Evolutionary conservation across 176 grass and related monocot genomes (phyloP).

Genomic region (Musa schizocarpa): DNA sequence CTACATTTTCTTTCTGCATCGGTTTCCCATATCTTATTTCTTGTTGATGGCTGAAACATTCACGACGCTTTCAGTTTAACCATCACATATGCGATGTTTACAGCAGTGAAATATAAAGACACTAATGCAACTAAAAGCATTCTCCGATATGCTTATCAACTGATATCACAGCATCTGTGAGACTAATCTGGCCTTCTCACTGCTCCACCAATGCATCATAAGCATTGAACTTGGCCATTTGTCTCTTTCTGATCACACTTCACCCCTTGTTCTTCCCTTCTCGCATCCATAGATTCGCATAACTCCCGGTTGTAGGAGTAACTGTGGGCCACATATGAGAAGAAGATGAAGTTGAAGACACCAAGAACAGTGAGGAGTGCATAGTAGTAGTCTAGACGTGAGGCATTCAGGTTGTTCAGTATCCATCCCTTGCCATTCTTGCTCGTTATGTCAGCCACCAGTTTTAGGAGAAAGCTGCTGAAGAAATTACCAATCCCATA

Average conservation of each 20-base stretch:
- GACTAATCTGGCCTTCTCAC: no score
- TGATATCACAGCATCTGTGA: no score
- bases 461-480: slow-evolving; percentile 48
- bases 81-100: no score
- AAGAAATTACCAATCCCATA: slow-evolving; percentile 61
- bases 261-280: slow-evolving; percentile 2
- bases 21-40: no score
- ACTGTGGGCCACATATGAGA: slow-evolving; percentile 29
- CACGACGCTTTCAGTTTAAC: no score
- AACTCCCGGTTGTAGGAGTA: slow-evolving; percentile 39
- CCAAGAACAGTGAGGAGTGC: slow-evolving; percentile 41
- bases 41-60: no score
- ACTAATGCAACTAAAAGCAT: no score
- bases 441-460: slow-evolving; percentile 33
- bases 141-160: no score
- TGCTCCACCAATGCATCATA: neutral
- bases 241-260: neutral
- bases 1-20: no score
- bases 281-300: slow-evolving; percentile 18
- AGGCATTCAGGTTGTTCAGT: slow-evolving; percentile 62
- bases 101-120: no score
- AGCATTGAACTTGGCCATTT: neutral
- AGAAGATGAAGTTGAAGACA: slow-evolving; percentile 36
- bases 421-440: slow-evolving; percentile 39
- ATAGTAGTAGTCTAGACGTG: slow-evolving; percentile 68